Percentiles rank a stretch among this genome's conserved stretches.
These are phyloP conservation scores for Eragrostis tef DNA, from an alignment of 202 grass and related monocot genomes.

Conservation along the genomic window DNA sequence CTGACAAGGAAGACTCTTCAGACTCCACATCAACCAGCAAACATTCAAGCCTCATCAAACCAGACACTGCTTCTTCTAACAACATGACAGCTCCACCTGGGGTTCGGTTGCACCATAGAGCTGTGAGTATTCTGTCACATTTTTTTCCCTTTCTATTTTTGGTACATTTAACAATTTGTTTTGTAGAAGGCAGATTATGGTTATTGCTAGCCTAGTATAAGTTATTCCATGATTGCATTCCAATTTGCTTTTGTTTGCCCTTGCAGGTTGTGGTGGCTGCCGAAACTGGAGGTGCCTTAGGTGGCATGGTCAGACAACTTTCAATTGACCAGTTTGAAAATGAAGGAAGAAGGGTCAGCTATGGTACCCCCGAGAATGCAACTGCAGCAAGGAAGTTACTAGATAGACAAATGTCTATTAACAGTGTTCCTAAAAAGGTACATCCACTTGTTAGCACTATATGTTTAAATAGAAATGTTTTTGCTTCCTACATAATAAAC, in stretches of 20 bases:
- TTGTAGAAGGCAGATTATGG: background rate
- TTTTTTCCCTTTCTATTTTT: slow-evolving; percentile 23
- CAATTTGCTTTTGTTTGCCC: slow-evolving; percentile 17
- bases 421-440: slow-evolving; percentile 99
- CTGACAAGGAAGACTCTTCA: slow-evolving; percentile 69
- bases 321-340: slow-evolving; percentile 99
- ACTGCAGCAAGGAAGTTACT: slow-evolving; percentile 93
- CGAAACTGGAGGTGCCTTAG: slow-evolving; percentile 93
- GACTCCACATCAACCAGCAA: slow-evolving; percentile 77
- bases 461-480: slow-evolving; percentile 19
- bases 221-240: slow-evolving; percentile 30
- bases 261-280: slow-evolving; percentile 94
- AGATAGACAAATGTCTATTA: slow-evolving; percentile 98
- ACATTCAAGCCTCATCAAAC: slow-evolving; percentile 80
- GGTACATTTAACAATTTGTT: slow-evolving; percentile 22
- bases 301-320: slow-evolving; percentile 98
- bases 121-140: slow-evolving; percentile 60
- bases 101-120: slow-evolving; percentile 99
- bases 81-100: slow-evolving; percentile 69
- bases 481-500: slow-evolving; percentile 3
- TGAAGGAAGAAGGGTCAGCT: slow-evolving; percentile 96
- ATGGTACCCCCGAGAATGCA: slow-evolving; percentile 95
- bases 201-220: slow-evolving; percentile 20
- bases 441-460: background rate
- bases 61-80: slow-evolving; percentile 60